These are phyloP conservation scores for Neonectria hederae DNA, from an alignment of 2,329 filamentous ascomycete species.

Conservation along the genomic window DNA sequence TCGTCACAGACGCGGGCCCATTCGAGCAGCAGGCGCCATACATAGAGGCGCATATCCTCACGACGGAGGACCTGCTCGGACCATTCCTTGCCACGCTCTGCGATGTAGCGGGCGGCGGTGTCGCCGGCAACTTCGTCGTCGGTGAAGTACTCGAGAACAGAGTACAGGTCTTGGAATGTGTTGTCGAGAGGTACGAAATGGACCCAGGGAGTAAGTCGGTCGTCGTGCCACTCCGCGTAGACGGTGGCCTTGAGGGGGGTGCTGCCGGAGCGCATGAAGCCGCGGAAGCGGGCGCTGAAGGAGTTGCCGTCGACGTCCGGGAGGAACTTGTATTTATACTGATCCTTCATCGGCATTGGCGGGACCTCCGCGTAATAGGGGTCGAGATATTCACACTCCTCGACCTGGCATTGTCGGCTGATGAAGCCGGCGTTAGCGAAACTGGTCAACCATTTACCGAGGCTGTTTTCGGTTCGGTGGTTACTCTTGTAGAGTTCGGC, in stretches of 20 bases:
- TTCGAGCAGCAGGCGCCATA: conserved; percentile 68
- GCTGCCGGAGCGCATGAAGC: conserved; percentile 70
- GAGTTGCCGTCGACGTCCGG: conserved; percentile 77
- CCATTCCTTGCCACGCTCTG: conserved; percentile 68
- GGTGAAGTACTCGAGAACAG: conserved; percentile 72
- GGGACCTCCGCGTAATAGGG: conserved; percentile 48
- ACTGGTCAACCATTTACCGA: conserved; percentile 54
- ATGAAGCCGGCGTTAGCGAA: conserved; percentile 58
- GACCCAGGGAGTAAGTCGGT: conserved; percentile 72
- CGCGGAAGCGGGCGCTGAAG: conserved; percentile 70
- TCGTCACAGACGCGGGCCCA: conserved; percentile 62
- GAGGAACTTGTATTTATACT: conserved; percentile 70
- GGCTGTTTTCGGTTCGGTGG: conserved; percentile 43
- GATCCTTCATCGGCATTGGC: conserved; percentile 54
- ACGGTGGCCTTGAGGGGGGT: conserved; percentile 77
- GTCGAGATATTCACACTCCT: conserved; percentile 52
- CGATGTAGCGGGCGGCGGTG: conserved; percentile 66
- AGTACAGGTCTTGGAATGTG: conserved; percentile 72
- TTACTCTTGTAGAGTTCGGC: conserved; percentile 54
- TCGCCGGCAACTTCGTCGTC: conserved; percentile 59
- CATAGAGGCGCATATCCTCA: conserved; percentile 74
- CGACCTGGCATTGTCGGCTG: conserved; percentile 49
- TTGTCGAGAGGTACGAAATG: conserved; percentile 80
- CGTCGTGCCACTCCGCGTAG: conserved; percentile 80
- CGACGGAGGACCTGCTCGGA: conserved; percentile 67